Evolutionary conservation across 495 filamentous ascomycete genomes (phyloP).

Genomic region (Penicillium bovifimosum): DNA sequence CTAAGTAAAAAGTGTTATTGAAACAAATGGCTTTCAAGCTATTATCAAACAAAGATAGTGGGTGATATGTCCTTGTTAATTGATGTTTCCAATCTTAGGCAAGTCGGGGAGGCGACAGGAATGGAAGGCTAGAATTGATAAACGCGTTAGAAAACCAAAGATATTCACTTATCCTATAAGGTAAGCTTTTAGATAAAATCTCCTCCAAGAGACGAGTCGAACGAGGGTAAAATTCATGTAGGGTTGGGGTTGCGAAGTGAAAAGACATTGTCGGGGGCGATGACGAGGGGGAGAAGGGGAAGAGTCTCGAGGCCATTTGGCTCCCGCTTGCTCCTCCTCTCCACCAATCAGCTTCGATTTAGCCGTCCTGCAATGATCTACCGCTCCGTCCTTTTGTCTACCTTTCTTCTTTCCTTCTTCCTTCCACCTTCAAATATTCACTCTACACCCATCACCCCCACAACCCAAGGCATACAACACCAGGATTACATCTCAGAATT

Average conservation of each 20-base stretch:
- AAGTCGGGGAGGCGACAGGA: not conserved
- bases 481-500: conserved; percentile 13
- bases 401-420: conserved; percentile 27
- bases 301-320: conserved; percentile 9
- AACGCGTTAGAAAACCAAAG: not conserved
- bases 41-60: conserved; percentile 3
- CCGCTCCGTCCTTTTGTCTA: conserved; percentile 37
- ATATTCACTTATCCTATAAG: not conserved
- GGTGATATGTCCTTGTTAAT: conserved; percentile 1
- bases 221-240: conserved; percentile 39
- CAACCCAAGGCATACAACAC: not conserved
- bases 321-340: conserved; percentile 41
- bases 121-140: conserved; percentile 23
- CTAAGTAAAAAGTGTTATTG: not conserved
- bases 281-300: conserved; percentile 12
- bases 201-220: conserved; percentile 30
- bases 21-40: not conserved
- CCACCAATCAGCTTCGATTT: conserved; percentile 36
- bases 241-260: conserved; percentile 14
- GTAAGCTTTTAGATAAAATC: conserved; percentile 5
- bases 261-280: conserved; percentile 11
- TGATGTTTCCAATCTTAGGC: conserved; percentile 3
- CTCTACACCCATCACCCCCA: conserved; percentile 16
- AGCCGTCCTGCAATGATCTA: conserved; percentile 32
- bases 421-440: conserved; percentile 18